Evolutionary conservation across 306 rosid genomes (phyloP), one percentile per base, ranked within the genome.

Genomic region (Cyclanthera cordifolia): DNA sequence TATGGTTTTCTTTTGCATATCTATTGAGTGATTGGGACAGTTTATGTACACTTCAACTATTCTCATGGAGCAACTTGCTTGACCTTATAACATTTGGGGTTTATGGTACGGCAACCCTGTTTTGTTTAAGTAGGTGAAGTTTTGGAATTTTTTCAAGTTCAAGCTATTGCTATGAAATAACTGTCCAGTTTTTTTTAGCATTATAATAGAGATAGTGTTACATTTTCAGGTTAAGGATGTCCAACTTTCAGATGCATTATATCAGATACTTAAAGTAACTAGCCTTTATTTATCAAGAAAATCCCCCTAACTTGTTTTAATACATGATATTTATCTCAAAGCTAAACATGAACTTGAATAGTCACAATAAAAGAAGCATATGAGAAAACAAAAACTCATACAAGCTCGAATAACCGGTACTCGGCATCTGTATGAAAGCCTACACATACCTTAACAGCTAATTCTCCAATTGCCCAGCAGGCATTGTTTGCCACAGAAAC

Each of bases 401-500:
- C 47, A 37, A 53, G 59, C 50, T 70, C 15, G n/a, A 7, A 32
- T 34, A 14, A 52, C 16, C 12, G 2, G 28, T 2, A 16, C 16
- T 57, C 8, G 17, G 49, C 3, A 34, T 21, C 39, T 23, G 41
- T 25, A 63, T 32, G 37, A 70, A 70, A 52, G 21, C 49, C 20
- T 61, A 71, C 57, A 25, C 83, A 60, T 86, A 90, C 99, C 97
- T 94, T 94, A 51, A 94, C 84, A 19, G 97, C 96, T 76, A 94
- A 73, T 73, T 94, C 99, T 75, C 99, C 99, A 67, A 94, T 90
- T 43, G 96, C 95, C 99, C 99, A 94, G 77, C 99, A 94, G 30
- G 99, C 99, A 84, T 94, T 94, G 79, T 94, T 94, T 74, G 99
- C 99, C 67, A 94, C 96, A 39, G 97, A 94, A 81, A 86, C 76